phyloP scores from a whole-genome alignment of 257 asterid species.

The Solanum paucissectum region DNA sequence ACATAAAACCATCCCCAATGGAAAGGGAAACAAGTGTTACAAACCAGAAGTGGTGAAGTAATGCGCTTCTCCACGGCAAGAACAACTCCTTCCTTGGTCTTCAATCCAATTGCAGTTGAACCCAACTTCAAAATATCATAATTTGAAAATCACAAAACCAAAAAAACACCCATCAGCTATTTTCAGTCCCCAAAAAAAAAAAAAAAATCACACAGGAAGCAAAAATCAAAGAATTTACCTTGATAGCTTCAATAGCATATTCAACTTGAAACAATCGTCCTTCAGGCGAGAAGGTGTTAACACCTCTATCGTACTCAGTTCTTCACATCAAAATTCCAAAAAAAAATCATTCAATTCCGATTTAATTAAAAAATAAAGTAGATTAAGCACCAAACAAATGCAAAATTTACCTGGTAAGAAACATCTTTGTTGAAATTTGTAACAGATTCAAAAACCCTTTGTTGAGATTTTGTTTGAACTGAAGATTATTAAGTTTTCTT shows the following conservation, averaged over 20 bases:
- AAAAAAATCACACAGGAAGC: neutral
- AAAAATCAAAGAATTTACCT: conserved; percentile 16
- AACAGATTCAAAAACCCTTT: neutral
- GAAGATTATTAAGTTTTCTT: neutral
- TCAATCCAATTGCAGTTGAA: conserved; percentile 81
- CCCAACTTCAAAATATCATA: conserved; percentile 38
- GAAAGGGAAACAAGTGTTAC: neutral
- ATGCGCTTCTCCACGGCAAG: conserved; percentile 92
- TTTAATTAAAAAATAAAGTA: neutral
- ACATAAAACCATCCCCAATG: neutral
- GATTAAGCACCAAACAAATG: neutral
- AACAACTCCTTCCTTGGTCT: conserved; percentile 87
- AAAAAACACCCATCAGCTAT: neutral
- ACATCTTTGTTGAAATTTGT: neutral
- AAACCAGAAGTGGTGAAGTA: conserved; percentile 80
- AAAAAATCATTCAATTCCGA: neutral
- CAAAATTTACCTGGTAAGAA: neutral
- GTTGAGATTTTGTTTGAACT: neutral
- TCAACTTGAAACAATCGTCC: conserved; percentile 91
- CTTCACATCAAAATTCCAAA: conserved; percentile 12
- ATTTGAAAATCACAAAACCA: neutral
- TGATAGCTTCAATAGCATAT: conserved; percentile 90
- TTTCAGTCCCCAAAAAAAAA: neutral
- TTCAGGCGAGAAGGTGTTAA: conserved; percentile 88
- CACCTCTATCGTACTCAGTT: conserved; percentile 93